Conservation (phyloP, 2,329 filamentous ascomycete species). For the Sphaerostilbella broomeana region DNA sequence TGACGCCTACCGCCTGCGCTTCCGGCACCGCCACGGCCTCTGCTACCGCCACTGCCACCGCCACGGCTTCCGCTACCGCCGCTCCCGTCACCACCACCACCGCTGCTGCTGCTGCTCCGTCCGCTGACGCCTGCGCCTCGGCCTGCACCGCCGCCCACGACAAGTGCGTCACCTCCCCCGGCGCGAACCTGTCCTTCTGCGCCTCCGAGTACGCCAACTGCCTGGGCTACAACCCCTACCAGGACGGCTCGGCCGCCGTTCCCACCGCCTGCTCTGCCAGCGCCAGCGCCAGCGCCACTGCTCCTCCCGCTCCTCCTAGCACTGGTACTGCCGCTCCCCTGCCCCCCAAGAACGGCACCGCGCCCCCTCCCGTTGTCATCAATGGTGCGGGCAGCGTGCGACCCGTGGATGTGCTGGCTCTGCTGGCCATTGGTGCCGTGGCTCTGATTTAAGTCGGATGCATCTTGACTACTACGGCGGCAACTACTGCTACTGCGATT, state of each 20-base stretch:
- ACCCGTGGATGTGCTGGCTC: conserved; percentile 16
- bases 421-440: conserved; percentile 21
- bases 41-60: conserved; percentile 16
- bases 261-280: not conserved
- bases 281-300: not conserved
- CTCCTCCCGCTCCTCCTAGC: conserved; percentile 9
- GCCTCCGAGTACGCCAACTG: conserved; percentile 2
- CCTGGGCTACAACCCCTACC: conserved; percentile 8
- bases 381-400: conserved; percentile 18
- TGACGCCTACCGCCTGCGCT: conserved; percentile 17
- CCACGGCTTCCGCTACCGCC: not conserved
- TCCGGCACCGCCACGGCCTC: conserved; percentile 12
- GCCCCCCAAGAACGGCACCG: conserved; percentile 4
- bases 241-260: not conserved
- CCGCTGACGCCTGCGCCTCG: not conserved
- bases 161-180: not conserved
- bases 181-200: conserved; percentile 2
- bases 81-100: no score
- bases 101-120: not conserved
- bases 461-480: no score
- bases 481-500: no score
- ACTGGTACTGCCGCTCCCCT: not conserved
- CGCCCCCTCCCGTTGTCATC: conserved; percentile 11
- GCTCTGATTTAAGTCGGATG: conserved; percentile 19
- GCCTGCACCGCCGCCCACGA: not conserved